Base-by-base conservation (phyloP, 176 grass and related monocot species). In the Aegilops speltoides region DNA sequence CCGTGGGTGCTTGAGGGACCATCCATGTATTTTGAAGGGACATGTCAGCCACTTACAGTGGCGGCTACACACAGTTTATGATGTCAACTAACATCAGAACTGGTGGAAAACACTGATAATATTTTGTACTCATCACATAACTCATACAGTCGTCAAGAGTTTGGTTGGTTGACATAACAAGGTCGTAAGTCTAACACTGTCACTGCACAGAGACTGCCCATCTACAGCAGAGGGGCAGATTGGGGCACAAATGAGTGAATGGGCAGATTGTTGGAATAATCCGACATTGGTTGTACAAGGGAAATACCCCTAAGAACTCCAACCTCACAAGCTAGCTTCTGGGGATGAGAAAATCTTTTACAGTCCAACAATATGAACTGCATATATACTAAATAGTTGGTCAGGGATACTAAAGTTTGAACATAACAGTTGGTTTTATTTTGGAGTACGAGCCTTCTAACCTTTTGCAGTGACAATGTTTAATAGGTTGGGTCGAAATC, bases 401-500 rank as follows among this genome's bases (percentile, higher is more conserved):
- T 32, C 63, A 4, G n/a, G 11, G 13, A 32, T 83, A 31, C 41
- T 86, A 76, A 37, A 76, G 56, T 24, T 24, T 64, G 14, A 65
- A 79, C 37, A 38, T 72, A 19, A 4, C 29, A 69, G 41, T 86
- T 90, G 10, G 17, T 25, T 69, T 72, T 16, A n/a, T 84, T 82
- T 62, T 83, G 3, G 37, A 60, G 11, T 29, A 70, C 6, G n/a
- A 68, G 9, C 67, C 41, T 20, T 76, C 36, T 43, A 85, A 67
- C 12, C 38, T 6, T 41, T 86, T 79, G 83, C 41, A 33, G 43
- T 57, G 19, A 41, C 26, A 43, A 43, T 40, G 46, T 40, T 31
- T 34, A 79, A 75, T 81, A 98, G 95, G 95, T 98, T 68, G 95
- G 95, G 17, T 98, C 93, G 11, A 98, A 98, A 86, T 98, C 95